Base-by-base conservation (phyloP, 768 basidiomycete genomes). In the Podaxis sp. region DNA sequence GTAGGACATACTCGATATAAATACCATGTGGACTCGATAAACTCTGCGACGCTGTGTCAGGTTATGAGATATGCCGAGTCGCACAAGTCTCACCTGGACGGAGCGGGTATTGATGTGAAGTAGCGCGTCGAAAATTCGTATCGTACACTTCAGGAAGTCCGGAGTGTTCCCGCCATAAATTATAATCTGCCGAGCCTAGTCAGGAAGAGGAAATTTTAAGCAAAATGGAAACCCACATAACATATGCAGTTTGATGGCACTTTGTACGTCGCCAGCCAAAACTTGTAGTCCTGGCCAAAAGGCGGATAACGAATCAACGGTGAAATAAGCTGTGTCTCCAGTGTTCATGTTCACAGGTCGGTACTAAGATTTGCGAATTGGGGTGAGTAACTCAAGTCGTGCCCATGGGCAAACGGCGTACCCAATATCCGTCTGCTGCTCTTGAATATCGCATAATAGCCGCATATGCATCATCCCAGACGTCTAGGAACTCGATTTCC, bases 221-320 rank as follows among this genome's bases (percentile, higher is more conserved):
- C 17, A 52, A 46, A 42, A 39, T 17, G 46, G 40, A n/a, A 1
- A 68, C 88, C 69, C 66, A 93, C 93, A 97, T 53, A 88, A 83
- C 69, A 96, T 75, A 75, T 99, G 96, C n/a, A 91, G 82, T 69
- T 93, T 93, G 68, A 97, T 92, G 17, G 96, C 96, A 72, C 85
- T 94, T 72, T 92, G 87, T 39, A 97, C 71, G 76, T 97, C 92
- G 19, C 92, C 92, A 3, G 87, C 87, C 12, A 94, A 76, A 9
- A 95, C 91, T 75, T 97, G 96, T 15, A 98, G 79, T 22, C 96
- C 97, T n/a, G 96, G 94, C 87, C 96, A 95, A 73, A 99, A 99
- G 1, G 97, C 95, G 2, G 95, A 93, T 15, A 99, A 77, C 2
- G 95, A 97, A 72, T 99, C 97, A n/a, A 96, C 79, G n/a, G 88